Percentiles rank a stretch among this genome's conserved stretches.
These are phyloP conservation scores for Schwanniomyces polymorphus DNA, from an alignment of 805 yeast species.

Conservation along the genomic window DNA sequence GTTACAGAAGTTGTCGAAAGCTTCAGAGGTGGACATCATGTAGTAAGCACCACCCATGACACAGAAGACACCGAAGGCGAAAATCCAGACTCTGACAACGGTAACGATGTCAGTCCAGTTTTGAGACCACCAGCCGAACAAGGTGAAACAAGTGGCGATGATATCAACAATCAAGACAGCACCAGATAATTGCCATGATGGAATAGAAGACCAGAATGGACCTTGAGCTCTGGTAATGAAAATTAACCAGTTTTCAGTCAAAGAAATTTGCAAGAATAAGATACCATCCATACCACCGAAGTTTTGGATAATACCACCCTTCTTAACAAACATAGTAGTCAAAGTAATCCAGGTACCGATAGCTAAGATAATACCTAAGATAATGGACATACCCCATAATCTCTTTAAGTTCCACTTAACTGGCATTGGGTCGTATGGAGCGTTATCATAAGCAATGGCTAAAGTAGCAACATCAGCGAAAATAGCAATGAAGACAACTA, in stretches of 20 bases:
- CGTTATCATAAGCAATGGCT: slow-evolving; percentile 96
- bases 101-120: slow-evolving; percentile 96
- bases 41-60: slow-evolving; percentile 95
- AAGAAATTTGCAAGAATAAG: slow-evolving; percentile 88
- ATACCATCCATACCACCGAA: slow-evolving; percentile 94
- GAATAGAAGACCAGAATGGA: slow-evolving; percentile 96
- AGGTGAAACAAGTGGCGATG: slow-evolving; percentile 87
- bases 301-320: slow-evolving; percentile 94
- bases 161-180: slow-evolving; percentile 89
- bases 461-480: slow-evolving; percentile 97
- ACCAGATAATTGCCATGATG: slow-evolving; percentile 96
- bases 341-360: slow-evolving; percentile 92
- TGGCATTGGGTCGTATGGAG: slow-evolving; percentile 90
- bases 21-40: slow-evolving; percentile 80
- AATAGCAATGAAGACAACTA: slow-evolving; percentile 94
- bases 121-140: slow-evolving; percentile 98
- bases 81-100: slow-evolving; percentile 90
- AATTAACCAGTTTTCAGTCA: slow-evolving; percentile 97
- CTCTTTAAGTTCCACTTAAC: slow-evolving; percentile 97
- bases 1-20: slow-evolving; percentile 81
- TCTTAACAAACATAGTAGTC: slow-evolving; percentile 88
- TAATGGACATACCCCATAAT: slow-evolving; percentile 94
- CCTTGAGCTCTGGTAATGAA: slow-evolving; percentile 96
- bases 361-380: slow-evolving; percentile 85
- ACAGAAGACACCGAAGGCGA: slow-evolving; percentile 97